phyloP scores from a whole-genome alignment of 202 grass and related monocot genomes.

The Musa balbisiana region DNA sequence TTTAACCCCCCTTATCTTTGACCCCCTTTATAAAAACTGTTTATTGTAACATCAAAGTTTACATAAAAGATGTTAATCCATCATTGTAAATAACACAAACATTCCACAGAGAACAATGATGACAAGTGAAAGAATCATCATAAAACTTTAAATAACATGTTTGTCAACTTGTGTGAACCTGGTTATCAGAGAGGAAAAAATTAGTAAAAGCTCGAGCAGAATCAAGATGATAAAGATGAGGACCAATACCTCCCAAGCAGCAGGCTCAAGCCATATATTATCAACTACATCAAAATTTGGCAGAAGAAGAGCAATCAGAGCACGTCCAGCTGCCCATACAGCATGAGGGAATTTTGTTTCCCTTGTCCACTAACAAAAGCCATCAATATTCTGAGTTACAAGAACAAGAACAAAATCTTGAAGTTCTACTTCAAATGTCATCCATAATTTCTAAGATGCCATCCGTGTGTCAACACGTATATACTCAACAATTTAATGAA shows the following conservation, averaged over 20 bases:
- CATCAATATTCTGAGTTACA: constrained; percentile 2
- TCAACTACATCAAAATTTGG: constrained; percentile 37
- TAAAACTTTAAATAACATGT: neutral
- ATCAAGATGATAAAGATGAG: neutral
- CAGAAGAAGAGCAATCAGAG: constrained; percentile 28
- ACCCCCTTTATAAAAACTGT: no score
- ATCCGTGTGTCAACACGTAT: no score
- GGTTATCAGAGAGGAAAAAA: constrained; percentile 6
- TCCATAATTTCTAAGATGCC: no score
- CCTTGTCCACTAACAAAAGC: constrained; percentile 23
- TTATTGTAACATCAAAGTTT: no score
- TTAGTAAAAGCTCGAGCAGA: neutral
- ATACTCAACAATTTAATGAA: no score
- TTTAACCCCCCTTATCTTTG: no score
- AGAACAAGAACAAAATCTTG: neutral
- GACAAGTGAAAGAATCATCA: neutral
- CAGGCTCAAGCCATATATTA: constrained; percentile 28
- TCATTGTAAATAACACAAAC: no score
- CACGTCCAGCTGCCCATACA: constrained; percentile 30
- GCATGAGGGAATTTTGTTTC: constrained; percentile 34
- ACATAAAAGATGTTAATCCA: no score
- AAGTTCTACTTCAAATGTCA: no score
- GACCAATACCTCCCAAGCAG: constrained; percentile 32
- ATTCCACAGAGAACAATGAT: neutral
- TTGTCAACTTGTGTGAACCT: neutral